A percentile compares a stretch with the other conserved stretches of the same genome.
phyloP scores from a whole-genome alignment of 176 grass and related monocot genomes.

The Oryza coarctata region DNA sequence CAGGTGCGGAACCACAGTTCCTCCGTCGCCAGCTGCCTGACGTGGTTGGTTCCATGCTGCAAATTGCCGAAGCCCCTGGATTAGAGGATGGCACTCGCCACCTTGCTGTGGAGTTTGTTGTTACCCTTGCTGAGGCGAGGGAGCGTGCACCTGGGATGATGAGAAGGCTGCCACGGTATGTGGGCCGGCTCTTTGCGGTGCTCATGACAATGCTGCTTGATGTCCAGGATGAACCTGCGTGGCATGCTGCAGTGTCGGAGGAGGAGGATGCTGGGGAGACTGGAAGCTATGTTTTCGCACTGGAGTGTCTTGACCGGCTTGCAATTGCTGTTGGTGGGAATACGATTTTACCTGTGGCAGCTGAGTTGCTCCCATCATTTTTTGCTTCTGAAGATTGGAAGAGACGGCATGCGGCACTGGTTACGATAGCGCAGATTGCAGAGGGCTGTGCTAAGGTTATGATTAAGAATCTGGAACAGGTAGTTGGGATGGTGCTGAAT shows the following conservation, averaged over 20 bases:
- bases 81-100: constrained; percentile 93
- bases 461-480: constrained; percentile 94
- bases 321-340: constrained; percentile 93
- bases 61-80: constrained; percentile 72
- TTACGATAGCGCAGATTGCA: constrained; percentile 91
- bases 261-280: constrained; percentile 88
- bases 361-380: constrained; percentile 72
- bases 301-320: constrained; percentile 89
- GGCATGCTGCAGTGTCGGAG: constrained; percentile 70
- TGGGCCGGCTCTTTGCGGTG: constrained; percentile 74
- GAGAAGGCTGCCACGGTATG: constrained; percentile 71
- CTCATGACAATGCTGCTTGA: constrained; percentile 93
- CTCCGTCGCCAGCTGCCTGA: constrained; percentile 87
- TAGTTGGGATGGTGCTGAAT: constrained; percentile 87
- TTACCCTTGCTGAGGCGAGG: constrained; percentile 82
- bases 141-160: constrained; percentile 97
- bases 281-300: constrained; percentile 70
- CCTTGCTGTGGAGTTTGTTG: constrained; percentile 86
- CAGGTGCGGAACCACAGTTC: constrained; percentile 71
- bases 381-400: constrained; percentile 78
- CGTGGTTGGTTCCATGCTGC: constrained; percentile 86
- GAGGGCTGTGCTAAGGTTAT: constrained; percentile 96
- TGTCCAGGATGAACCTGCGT: constrained; percentile 79
- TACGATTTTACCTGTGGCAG: constrained; percentile 74
- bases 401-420: constrained; percentile 73